Evolutionary conservation across 2,329 filamentous ascomycete genomes (phyloP), one percentile per base, ranked within the genome.

Genomic region (Geosmithia morbida): DNA sequence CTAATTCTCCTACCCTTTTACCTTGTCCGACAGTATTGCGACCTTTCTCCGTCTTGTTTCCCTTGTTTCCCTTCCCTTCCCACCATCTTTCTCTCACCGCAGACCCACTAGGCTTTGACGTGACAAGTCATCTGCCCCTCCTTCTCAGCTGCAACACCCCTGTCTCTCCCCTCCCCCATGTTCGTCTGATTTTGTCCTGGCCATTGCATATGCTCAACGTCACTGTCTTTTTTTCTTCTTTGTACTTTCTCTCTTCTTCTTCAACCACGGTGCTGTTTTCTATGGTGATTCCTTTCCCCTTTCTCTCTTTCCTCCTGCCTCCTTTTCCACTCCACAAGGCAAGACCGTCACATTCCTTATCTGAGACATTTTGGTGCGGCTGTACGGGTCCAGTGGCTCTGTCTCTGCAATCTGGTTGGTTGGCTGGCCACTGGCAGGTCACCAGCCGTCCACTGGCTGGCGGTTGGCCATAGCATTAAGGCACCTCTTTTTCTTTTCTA

Each of bases 1-100:
- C 53, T 50, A 53, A 49, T 54, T 54, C 20, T 56, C 59, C 37
- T 58, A 45, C 51, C 45, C 39, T 44, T 33, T 37, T 14, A n/a
- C 30, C 26, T 44, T 17, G 16, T 37, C 41, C 20, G 2, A 29
- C 19, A 18, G 3, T 29, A 11, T 2, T n/a, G 18, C 13, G 5
- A 17, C 10, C 2, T 10, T 19, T 47, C 26, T 37, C 33, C 14
- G 11, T 37, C 33, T 37, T 37, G 33, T 16, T 16, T 37, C 11
- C 33, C 10, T 37, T 11, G 3, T 37, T 37, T 11, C 33, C 33
- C 33, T 37, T 37, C 3, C 33, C 33, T 11, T 7, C 33, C 22
- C 17, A 17, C 41, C 22, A 19, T 30, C 14, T 30, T 45, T 39
- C 19, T 14, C 8, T 45, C 20, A 20, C 10, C 33, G 14, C 33